These are phyloP conservation scores for Alternaria gansuensis DNA, from an alignment of 2,329 filamentous ascomycete species.

Conservation along the genomic window DNA sequence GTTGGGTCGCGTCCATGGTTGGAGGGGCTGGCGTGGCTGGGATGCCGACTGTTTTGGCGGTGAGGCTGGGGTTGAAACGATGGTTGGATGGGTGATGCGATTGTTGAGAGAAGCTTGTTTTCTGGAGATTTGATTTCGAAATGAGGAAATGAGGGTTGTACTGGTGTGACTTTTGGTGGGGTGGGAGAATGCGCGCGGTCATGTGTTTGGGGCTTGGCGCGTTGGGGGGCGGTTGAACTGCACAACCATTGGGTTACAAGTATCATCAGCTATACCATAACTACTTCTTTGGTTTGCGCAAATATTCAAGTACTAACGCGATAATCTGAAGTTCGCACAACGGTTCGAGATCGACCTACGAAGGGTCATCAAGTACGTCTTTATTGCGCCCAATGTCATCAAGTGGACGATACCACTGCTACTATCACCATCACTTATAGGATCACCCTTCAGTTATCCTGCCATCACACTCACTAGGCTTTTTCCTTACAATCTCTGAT, in stretches of 20 bases:
- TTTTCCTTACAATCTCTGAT: too few relatives aligned
- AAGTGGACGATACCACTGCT: too few relatives aligned
- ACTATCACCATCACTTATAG: too few relatives aligned
- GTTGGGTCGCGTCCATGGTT: constrained; percentile 32
- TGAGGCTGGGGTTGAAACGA: constrained; percentile 30
- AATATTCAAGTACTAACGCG: too few relatives aligned
- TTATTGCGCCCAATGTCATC: too few relatives aligned
- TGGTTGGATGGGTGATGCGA: not conserved
- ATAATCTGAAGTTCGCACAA: too few relatives aligned
- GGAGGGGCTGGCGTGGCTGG: constrained; percentile 27
- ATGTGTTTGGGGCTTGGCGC: constrained; percentile 23
- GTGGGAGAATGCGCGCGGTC: constrained; percentile 16
- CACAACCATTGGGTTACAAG: not conserved
- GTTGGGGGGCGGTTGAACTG: not conserved
- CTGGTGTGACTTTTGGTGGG: not conserved
- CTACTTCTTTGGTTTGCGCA: accelerated
- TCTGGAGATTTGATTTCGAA: not conserved
- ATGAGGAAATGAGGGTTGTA: not conserved
- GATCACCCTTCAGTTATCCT: too few relatives aligned
- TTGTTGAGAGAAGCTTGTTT: constrained; percentile 4
- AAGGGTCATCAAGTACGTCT: too few relatives aligned
- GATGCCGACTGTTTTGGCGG: constrained; percentile 7
- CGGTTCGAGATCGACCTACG: too few relatives aligned
- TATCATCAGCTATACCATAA: not conserved
- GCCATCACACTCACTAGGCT: too few relatives aligned